These are phyloP conservation scores for Apiosordaria backusii DNA, from an alignment of 495 filamentous ascomycete genomes.

Conservation along the genomic window DNA sequence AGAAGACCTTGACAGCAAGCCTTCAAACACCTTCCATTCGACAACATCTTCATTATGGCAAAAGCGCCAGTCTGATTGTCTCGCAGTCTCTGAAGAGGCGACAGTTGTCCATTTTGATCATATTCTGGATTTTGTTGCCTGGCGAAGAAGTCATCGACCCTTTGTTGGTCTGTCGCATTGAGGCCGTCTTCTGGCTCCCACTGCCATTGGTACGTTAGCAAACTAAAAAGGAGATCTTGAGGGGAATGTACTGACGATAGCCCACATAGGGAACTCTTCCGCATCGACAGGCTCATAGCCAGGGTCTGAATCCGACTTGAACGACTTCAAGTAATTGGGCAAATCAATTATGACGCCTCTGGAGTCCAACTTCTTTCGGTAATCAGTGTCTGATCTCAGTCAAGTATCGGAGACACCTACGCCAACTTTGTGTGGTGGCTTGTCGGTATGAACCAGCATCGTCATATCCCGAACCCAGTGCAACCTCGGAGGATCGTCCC, in stretches of 20 bases:
- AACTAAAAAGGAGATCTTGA: neutral
- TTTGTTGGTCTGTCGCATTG: neutral
- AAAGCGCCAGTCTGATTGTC: neutral
- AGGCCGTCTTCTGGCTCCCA: neutral
- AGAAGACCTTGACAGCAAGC: neutral
- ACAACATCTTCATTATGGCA: conserved; percentile 9
- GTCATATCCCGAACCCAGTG: neutral
- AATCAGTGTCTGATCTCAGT: too few species aligned
- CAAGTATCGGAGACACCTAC: neutral
- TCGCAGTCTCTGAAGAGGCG: neutral
- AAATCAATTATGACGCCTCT: neutral
- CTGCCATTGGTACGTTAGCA: neutral
- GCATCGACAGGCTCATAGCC: neutral
- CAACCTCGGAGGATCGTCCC: neutral
- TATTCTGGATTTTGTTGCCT: neutral
- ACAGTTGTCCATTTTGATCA: neutral
- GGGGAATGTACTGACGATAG: neutral
- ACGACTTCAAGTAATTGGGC: neutral
- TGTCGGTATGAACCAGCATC: neutral
- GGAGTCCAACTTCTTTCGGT: neutral
- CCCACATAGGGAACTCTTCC: neutral
- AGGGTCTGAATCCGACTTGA: neutral
- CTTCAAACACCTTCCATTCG: conserved; percentile 6
- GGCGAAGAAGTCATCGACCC: neutral
- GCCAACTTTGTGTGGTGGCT: neutral